These are phyloP conservation scores for Eurotiales sp. DNA, from an alignment of 2,329 filamentous ascomycete species.

Conservation along the genomic window DNA sequence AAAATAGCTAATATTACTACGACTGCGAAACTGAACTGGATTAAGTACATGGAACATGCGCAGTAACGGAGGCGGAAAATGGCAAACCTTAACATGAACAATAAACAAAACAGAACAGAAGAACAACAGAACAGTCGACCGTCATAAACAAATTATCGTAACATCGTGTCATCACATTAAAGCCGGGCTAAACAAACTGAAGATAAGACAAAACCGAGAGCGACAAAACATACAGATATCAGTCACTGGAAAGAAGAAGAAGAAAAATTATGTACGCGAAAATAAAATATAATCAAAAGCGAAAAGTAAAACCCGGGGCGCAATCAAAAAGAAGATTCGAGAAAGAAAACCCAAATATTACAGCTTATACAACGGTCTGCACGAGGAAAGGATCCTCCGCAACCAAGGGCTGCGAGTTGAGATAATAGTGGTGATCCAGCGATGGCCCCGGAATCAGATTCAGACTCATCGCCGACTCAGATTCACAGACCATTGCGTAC, in stretches of 20 bases:
- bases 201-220: too few species aligned
- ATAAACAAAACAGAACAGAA: not conserved
- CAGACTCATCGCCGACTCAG: slow-evolving; percentile 26
- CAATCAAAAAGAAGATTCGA: slow-evolving; percentile 8
- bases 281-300: slow-evolving; percentile 12
- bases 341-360: slow-evolving; percentile 14
- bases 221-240: too few species aligned
- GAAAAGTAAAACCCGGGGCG: slow-evolving; percentile 4
- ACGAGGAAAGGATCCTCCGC: slow-evolving; percentile 36
- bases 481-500: slow-evolving; percentile 22
- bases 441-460: slow-evolving; percentile 26
- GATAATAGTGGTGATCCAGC: slow-evolving; percentile 29
- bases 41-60: too few species aligned
- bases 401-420: slow-evolving; percentile 29
- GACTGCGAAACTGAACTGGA: too few species aligned
- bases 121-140: too few species aligned
- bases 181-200: not conserved
- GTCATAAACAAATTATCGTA: not conserved
- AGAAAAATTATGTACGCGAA: slow-evolving; percentile 8
- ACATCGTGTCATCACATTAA: not conserved
- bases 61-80: too few species aligned
- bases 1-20: too few species aligned
- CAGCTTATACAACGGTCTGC: slow-evolving; percentile 29
- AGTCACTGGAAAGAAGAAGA: slow-evolving; percentile 10
- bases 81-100: too few species aligned